A percentile compares a stretch with the other conserved stretches of the same genome.
Conservation (phyloP, 2,329 filamentous ascomycete genomes). For the Triangularia setosa region DNA sequence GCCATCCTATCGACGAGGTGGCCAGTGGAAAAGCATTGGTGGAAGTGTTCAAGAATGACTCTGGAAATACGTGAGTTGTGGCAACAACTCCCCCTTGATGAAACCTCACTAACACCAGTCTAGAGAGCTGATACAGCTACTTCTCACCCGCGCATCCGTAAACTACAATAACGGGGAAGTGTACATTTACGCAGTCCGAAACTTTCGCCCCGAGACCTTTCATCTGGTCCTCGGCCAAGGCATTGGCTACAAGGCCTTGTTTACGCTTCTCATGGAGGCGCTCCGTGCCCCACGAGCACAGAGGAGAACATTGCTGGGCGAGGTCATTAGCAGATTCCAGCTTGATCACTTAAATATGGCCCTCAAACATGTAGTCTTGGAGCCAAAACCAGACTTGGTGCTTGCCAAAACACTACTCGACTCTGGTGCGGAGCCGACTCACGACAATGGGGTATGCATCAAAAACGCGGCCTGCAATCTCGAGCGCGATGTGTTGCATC, state of each 20-base stretch:
- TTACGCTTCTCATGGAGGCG: conserved; percentile 22
- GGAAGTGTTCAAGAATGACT: conserved; percentile 21
- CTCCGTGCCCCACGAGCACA: conserved; percentile 15
- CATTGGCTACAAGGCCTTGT: conserved; percentile 23
- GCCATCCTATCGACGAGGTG: conserved; percentile 21
- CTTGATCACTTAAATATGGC: conserved; percentile 27
- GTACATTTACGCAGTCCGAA: conserved; percentile 26
- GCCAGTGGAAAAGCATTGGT: conserved; percentile 26
- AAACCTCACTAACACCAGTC: not conserved
- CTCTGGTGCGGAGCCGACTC: conserved; percentile 23
- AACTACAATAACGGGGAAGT: conserved; percentile 29
- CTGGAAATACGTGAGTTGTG: conserved; percentile 20
- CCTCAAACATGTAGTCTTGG: conserved; percentile 23
- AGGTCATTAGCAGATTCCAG: conserved; percentile 20
- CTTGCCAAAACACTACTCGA: conserved; percentile 24
- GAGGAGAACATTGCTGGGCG: conserved; percentile 16
- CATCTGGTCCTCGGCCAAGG: conserved; percentile 25
- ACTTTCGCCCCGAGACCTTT: conserved; percentile 22
- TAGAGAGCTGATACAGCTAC: conserved; percentile 20
- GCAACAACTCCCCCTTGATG: not conserved
- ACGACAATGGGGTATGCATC: conserved; percentile 27
- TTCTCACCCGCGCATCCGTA: conserved; percentile 24
- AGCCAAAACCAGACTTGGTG: conserved; percentile 20
- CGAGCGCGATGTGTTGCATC: conserved; percentile 18
- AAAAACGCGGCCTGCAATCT: conserved; percentile 25